Evolutionary conservation across 495 filamentous ascomycete genomes (phyloP), one percentile per base, ranked within the genome.

Genomic region (Aspergillus ellipticus): DNA sequence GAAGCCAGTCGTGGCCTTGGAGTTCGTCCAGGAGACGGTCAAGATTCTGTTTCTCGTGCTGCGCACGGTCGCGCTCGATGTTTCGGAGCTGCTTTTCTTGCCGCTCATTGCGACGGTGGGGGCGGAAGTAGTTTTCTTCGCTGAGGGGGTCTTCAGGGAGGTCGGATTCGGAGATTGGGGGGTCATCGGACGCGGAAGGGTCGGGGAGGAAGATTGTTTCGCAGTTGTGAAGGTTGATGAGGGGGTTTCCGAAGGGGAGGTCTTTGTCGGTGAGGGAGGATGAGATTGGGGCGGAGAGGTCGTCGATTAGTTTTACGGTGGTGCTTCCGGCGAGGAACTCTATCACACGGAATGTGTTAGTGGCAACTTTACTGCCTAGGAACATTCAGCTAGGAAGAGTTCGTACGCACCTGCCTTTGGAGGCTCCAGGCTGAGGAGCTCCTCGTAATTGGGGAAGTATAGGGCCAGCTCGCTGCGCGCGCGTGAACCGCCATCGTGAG

Each of bases 1-100:
- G 87, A 53, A 97, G 76, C 94, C 94, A 99, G 65, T 97, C 94
- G 35, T 84, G 87, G n/a, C 92, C 85, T 65, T 88, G 85, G 4
- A 99, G 80, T 37, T 90, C 90, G 45, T 94, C 90, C 35, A 97
- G 80, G 35, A 96, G 76, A 7, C 92, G 82, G 51, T 94, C 89
- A 35, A 97, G 82, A 61, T 92, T 87, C 50, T 90, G 85, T 60
- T 91, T 89, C 65, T 97, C 91, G 77, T 97, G 92, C 71, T 93
- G 89, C 2, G 93, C 90, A 1, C 88, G 84, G 57, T 94, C 91
- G 64, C 88, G 90, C 66, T 97, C 95, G 37, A 93, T 88, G 65
- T 97, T 97, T 29, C 94, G 87, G 17, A 96, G 85, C 26, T 92
- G 88, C 62, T 93, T 96, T 71, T 99, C 94, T 62, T 88, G 80